phyloP scores from a whole-genome alignment of 2,329 filamentous ascomycete species.

The Neofusicoccum ribis region DNA sequence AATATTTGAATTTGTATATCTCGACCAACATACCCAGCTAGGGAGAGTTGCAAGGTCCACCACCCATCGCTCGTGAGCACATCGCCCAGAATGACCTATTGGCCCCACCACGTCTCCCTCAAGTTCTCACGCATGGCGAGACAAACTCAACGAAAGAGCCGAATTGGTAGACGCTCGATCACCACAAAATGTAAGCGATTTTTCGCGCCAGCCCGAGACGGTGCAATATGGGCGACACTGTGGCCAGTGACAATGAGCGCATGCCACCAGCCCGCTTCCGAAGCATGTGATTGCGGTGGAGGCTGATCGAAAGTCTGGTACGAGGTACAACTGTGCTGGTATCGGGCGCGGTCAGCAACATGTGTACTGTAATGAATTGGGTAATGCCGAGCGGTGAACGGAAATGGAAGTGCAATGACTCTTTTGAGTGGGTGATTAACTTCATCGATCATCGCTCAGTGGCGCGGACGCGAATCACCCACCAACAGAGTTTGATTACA shows the following conservation, averaged over 20 bases:
- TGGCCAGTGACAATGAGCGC: background rate
- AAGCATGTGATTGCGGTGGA: background rate
- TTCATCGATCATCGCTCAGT: background rate
- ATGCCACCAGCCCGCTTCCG: background rate
- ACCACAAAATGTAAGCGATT: background rate
- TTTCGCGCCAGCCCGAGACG: background rate
- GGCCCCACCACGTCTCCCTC: background rate
- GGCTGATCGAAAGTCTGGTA: too few species aligned
- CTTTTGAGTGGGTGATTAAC: background rate
- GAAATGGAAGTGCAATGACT: too few species aligned
- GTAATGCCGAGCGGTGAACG: too few species aligned
- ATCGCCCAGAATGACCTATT: too few species aligned
- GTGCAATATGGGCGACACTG: background rate
- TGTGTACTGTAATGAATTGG: too few species aligned
- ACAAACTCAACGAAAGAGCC: background rate
- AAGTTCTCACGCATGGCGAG: background rate
- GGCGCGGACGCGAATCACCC: background rate
- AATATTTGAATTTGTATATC: too few species aligned
- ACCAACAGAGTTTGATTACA: background rate
- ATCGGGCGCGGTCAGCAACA: too few species aligned
- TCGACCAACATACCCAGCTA: too few species aligned
- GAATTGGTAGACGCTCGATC: too few species aligned
- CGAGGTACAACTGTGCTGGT: too few species aligned
- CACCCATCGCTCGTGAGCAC: too few species aligned
- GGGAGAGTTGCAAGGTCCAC: too few species aligned